Base-by-base conservation (phyloP, 129 eudicot species). In the Apium graveolens region DNA sequence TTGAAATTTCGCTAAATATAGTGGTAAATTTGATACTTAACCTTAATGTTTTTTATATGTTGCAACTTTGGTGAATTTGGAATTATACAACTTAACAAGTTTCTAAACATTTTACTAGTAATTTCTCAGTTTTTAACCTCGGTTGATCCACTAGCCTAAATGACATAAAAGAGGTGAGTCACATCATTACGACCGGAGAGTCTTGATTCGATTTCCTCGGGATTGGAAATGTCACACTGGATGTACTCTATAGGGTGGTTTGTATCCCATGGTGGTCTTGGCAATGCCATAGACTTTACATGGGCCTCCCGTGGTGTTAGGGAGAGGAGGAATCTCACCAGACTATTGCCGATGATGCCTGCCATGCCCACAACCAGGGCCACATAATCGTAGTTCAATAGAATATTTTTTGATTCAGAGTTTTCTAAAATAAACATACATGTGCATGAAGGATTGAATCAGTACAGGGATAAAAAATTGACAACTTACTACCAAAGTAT, bases 221-320 rank as follows among this genome's bases (percentile, higher is more conserved):
- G n/a, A n/a, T n/a, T n/a, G n/a, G n/a, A n/a, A n/a, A n/a, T n/a
- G n/a, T n/a, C n/a, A n/a, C n/a, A n/a, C n/a, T n/a, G n/a, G n/a
- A n/a, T 81, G 86, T 90, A 90, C 3, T 90, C 86, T 73, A 90
- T 78, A 9, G 92, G 94, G 55, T 90, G 87, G 55, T 93, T 91
- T 57, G 86, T 89, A 80, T 87, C 84, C 91, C 91, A 88, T 32
- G 85, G 38, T 3, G 98, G 91, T 1, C 90, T 86, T 14, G 96
- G 91, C 97, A 72, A 90, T 88, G 24, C 98, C 98, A 62, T 92
- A 92, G 37, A 90, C 93, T 87, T 92, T 92, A 96, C 98, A 92
- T 3, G 92, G 98, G 26, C 96, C 93, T 29, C 98, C 96, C n/a
- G 98, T 96, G 12, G 98, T 90, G 84, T 89, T 90, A 73, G 93